Evolutionary conservation across 2,329 filamentous ascomycete genomes (phyloP).

Genomic region (Neofusicoccum parvum): DNA sequence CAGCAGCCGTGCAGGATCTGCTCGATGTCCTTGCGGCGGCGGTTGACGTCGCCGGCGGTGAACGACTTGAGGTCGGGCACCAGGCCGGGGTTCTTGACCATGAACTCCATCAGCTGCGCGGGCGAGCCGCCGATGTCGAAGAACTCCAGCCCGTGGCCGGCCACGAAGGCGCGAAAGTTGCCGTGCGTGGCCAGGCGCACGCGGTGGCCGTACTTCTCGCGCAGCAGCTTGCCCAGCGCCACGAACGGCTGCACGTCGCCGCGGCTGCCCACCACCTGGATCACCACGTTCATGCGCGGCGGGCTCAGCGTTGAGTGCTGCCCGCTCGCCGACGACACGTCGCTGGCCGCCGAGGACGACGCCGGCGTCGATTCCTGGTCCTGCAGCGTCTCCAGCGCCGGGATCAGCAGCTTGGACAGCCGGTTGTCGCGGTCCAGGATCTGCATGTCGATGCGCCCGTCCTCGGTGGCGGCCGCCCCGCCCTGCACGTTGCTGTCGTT

Average conservation of each 20-base stretch:
- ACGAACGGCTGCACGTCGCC: slow-evolving; percentile 83
- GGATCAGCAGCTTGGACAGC: neutral
- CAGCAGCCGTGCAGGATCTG: slow-evolving; percentile 85
- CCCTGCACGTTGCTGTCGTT: neutral
- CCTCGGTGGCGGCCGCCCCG: neutral
- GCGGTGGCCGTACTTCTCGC: slow-evolving; percentile 70
- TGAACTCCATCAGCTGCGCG: slow-evolving; percentile 81
- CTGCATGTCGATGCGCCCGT: neutral
- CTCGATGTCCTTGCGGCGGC: slow-evolving; percentile 69
- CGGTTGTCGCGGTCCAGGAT: neutral
- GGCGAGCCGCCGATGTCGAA: slow-evolving; percentile 80
- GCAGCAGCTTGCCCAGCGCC: slow-evolving; percentile 71
- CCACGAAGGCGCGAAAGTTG: slow-evolving; percentile 73
- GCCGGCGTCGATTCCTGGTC: neutral
- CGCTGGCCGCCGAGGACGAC: neutral
- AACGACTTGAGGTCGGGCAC: slow-evolving; percentile 74
- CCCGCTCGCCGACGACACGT: neutral
- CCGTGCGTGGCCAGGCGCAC: slow-evolving; percentile 80
- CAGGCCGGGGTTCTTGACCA: slow-evolving; percentile 81
- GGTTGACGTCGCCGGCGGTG: slow-evolving; percentile 71
- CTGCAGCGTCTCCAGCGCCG: neutral
- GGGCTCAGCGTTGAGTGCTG: neutral
- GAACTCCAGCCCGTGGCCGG: slow-evolving; percentile 74
- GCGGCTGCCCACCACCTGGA: slow-evolving; percentile 80
- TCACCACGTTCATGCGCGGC: slow-evolving; percentile 68